Evolutionary conservation across 805 yeast genomes (phyloP).

Genomic region (Candida silvicultrix): DNA sequence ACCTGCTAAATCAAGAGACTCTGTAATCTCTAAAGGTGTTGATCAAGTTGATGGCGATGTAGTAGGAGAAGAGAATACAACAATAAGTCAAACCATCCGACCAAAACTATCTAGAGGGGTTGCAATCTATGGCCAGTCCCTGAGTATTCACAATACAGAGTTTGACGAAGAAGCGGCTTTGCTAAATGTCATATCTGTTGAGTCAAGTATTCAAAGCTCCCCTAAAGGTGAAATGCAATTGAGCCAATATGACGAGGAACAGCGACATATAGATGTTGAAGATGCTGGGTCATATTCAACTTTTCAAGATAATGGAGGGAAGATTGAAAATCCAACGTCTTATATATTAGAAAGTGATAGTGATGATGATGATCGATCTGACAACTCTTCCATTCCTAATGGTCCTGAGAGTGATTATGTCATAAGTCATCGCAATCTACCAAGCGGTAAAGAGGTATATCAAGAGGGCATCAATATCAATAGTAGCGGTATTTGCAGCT

Average conservation of each 20-base stretch:
- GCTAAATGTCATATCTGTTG: constrained; percentile 1
- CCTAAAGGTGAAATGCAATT: background rate
- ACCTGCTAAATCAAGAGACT: background rate
- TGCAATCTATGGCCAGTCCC: background rate
- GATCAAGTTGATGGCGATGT: background rate
- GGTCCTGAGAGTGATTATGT: background rate
- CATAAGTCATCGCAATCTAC: background rate
- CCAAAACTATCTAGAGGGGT: background rate
- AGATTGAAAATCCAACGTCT: constrained; percentile 6
- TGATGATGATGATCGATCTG: background rate
- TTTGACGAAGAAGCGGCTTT: background rate
- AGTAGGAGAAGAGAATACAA: background rate
- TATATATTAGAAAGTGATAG: constrained; percentile 4
- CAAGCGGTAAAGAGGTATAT: background rate
- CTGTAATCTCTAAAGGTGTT: background rate
- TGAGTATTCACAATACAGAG: background rate
- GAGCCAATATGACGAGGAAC: background rate
- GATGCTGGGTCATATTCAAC: background rate
- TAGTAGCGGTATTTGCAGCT: background rate
- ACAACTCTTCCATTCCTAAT: background rate
- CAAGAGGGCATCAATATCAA: background rate
- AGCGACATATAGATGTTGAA: background rate
- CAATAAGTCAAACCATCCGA: background rate
- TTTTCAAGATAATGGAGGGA: background rate
- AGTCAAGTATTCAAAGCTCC: constrained; percentile 7